Evolutionary conservation across 1,284 basidiomycete genomes (phyloP).

Genomic region (Marasmius tenuissimus): DNA sequence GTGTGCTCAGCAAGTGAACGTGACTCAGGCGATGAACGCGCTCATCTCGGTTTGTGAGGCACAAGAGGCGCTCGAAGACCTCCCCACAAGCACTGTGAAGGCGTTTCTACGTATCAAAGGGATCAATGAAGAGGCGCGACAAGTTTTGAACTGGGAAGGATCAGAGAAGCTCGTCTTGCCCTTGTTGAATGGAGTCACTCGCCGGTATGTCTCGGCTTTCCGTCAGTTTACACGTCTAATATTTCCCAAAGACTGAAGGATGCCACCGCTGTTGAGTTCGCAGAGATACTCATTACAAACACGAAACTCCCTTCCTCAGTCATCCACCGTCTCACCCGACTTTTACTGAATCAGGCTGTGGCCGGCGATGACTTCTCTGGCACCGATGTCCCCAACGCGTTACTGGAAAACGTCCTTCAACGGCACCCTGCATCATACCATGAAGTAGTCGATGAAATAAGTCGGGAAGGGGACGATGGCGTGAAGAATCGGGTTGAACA

Average conservation of each 20-base stretch:
- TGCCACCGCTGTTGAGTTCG: conserved; percentile 32
- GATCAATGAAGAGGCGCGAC: conserved; percentile 46
- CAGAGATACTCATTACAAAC: conserved; percentile 46
- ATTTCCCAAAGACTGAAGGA: conserved; percentile 44
- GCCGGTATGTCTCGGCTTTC: conserved; percentile 35
- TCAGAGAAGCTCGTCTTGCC: conserved; percentile 61
- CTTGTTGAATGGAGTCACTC: conserved; percentile 43
- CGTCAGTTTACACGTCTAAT: neutral
- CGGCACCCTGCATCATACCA: conserved; percentile 52
- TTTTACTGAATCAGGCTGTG: conserved; percentile 33
- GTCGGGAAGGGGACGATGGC: conserved; percentile 28
- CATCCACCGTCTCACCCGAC: conserved; percentile 34
- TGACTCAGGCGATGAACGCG: conserved; percentile 58
- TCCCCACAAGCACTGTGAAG: conserved; percentile 32
- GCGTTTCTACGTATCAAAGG: conserved; percentile 35
- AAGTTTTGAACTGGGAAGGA: conserved; percentile 46
- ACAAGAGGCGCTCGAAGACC: conserved; percentile 48
- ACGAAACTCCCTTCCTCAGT: conserved; percentile 35
- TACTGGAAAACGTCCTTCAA: conserved; percentile 49
- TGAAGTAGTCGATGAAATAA: conserved; percentile 34
- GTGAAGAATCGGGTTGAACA: conserved; percentile 45
- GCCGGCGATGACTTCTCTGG: conserved; percentile 17
- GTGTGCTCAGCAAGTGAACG: conserved; percentile 45
- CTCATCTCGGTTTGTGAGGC: conserved; percentile 58
- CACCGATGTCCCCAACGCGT: conserved; percentile 25